Percentiles rank a stretch among this genome's conserved stretches.
Conservation (phyloP, 352 stramenopile genomes). For the Peronospora tabacina region DNA sequence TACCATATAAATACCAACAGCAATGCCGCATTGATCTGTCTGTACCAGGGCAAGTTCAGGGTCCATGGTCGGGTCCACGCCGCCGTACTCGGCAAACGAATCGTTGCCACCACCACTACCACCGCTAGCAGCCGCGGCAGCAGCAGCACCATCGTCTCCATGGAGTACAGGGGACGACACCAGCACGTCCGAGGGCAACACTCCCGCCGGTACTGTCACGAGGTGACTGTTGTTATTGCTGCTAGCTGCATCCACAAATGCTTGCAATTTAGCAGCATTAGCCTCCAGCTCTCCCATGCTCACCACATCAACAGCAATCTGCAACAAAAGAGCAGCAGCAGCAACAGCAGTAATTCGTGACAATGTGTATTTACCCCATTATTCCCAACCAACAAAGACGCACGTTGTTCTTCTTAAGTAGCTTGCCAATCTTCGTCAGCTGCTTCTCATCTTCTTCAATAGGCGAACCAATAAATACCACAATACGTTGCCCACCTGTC, state of each 20-base stretch:
- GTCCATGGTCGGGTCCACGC: conserved; percentile 97
- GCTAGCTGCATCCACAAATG: conserved; percentile 90
- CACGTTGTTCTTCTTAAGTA: conserved; percentile 99
- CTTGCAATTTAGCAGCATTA: conserved; percentile 84
- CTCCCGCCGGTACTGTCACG: conserved; percentile 93
- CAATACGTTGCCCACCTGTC: conserved; percentile 77
- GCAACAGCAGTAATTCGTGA: background rate
- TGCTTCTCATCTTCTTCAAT: conserved; percentile 88
- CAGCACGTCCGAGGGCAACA: conserved; percentile 96
- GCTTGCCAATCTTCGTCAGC: conserved; percentile 93
- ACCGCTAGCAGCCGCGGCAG: conserved; percentile 19
- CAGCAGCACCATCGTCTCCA: conserved; percentile 71
- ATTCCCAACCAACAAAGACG: conserved; percentile 1
- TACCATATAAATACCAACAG: background rate
- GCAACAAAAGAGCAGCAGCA: conserved; percentile 7
- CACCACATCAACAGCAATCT: conserved; percentile 96
- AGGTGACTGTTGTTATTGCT: conserved; percentile 93
- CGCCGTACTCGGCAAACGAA: conserved; percentile 91
- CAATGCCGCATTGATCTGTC: conserved; percentile 7
- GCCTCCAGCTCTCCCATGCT: conserved; percentile 94
- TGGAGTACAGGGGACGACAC: conserved; percentile 92
- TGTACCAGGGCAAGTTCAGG: conserved; percentile 95
- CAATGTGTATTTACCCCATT: background rate
- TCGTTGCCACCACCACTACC: conserved; percentile 39
- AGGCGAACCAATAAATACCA: conserved; percentile 96